phyloP scores from a whole-genome alignment of 1,284 basidiomycete genomes.

The Wallemia ichthyophaga region DNA sequence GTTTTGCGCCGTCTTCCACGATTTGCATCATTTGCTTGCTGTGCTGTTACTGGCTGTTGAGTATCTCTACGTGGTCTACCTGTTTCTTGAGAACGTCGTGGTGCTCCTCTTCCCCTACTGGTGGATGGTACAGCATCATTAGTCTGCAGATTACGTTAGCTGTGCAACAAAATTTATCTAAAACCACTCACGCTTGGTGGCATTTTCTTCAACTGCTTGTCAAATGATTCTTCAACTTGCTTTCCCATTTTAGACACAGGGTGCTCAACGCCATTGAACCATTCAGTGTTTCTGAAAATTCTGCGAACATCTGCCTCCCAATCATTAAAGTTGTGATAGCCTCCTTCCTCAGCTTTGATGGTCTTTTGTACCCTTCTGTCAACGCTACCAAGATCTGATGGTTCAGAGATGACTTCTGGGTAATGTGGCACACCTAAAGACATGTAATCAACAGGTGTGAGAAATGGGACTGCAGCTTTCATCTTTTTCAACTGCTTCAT shows the following conservation, averaged over 20 bases:
- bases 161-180: conserved; percentile 4
- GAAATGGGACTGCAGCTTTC: conserved; percentile 54
- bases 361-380: conserved; percentile 47
- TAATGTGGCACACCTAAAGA: conserved; percentile 79
- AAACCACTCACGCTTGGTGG: conserved; percentile 24
- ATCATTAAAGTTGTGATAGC: conserved; percentile 40
- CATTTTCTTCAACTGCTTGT: conserved; percentile 58
- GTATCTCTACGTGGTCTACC: conserved; percentile 21
- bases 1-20: not conserved
- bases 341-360: conserved; percentile 26
- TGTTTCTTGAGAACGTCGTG: conserved; percentile 34
- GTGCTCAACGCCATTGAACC: conserved; percentile 81
- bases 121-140: conserved; percentile 7
- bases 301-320: conserved; percentile 52
- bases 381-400: conserved; percentile 87
- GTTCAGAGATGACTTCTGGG: conserved; percentile 48
- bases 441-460: conserved; percentile 67
- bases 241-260: conserved; percentile 46
- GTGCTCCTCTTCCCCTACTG: conserved; percentile 31
- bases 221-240: conserved; percentile 52
- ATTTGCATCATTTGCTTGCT: not conserved
- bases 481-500: conserved; percentile 34
- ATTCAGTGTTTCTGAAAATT: conserved; percentile 61
- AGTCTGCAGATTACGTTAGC: conserved; percentile 8
- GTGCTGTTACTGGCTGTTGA: not conserved